Evolutionary conservation across 2,329 filamentous ascomycete genomes (phyloP), one percentile per base, ranked within the genome.

Genomic region (Ophiocordyceps camponoti-floridani): DNA sequence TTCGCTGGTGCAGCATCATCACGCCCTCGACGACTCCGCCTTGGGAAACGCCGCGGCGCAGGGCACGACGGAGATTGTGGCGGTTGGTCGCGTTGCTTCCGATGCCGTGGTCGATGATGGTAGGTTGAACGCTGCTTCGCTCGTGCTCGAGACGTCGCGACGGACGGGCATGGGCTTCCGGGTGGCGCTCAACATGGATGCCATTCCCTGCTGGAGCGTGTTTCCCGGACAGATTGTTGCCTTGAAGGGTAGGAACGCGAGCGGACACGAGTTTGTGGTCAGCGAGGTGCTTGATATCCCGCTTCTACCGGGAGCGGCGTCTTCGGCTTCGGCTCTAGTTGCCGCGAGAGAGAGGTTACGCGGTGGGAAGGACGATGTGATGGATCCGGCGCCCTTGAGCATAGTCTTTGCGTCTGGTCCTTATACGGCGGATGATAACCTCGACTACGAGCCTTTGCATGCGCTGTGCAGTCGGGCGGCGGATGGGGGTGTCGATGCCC

Each of bases 191-290:
- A 84, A 85, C 50, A 67, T 95, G 46, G 74, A 82, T 48, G 72
- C 72, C 2, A 60, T 94, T 1, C 65, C 69, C 28, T 50, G 73
- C 2, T 91, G 82, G 62, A 82, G 85, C 57, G 85, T 96, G 66
- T 96, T 96, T 58, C 91, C 89, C 0, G 91, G 91, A 6, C 88
- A 96, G 58, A 86, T 96, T 44, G 85, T 94, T 28, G 91, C 89
- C 7, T 63, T 96, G 27, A 74, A 74, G 48, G 91, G 91, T 8
- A 86, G 79, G 53, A 98, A 98, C 58, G 79, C 86, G 18, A 86
- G 85, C 0, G 89, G 89, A 0, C 73, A 79, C 35, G n/a, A n/a
- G n/a, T n/a, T n/a, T n/a, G n/a, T n/a, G n/a, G n/a, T n/a, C n/a
- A n/a, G n/a, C n/a, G n/a, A 81, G 84, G 53, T 95, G 96, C 69